These are phyloP conservation scores for Solanum corneliomulleri DNA, from an alignment of 257 asterid species.

Conservation along the genomic window DNA sequence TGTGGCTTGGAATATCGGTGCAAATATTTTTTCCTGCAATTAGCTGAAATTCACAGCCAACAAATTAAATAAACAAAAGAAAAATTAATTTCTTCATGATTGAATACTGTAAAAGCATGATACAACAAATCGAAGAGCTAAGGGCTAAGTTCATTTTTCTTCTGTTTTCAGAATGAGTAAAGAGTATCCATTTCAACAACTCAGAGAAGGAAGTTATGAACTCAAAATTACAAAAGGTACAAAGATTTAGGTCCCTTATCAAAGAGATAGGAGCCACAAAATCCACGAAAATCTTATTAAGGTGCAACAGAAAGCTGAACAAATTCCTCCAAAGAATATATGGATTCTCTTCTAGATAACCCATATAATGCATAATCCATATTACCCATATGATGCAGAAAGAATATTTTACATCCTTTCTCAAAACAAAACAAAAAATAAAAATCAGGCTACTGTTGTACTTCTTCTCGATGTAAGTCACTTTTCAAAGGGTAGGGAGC, in stretches of 20 bases:
- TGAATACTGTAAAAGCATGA: not conserved
- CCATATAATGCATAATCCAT: not conserved
- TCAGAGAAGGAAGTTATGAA: not conserved
- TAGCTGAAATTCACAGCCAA: slow-evolving; percentile 32
- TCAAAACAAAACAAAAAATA: not conserved
- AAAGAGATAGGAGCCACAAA: not conserved
- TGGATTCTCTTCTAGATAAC: not conserved
- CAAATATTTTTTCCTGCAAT: slow-evolving; percentile 60
- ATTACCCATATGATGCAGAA: not conserved
- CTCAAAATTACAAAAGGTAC: not conserved
- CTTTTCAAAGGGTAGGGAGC: not conserved
- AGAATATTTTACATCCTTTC: not conserved
- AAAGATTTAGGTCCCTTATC: not conserved
- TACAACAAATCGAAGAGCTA: not conserved
- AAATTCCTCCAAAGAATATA: not conserved
- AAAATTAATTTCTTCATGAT: not conserved
- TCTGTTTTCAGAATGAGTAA: not conserved
- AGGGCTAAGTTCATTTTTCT: not conserved
- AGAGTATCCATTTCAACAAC: not conserved
- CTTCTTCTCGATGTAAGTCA: not conserved
- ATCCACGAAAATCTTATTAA: not conserved
- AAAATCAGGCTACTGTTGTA: not conserved
- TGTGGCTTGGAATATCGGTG: slow-evolving; percentile 67
- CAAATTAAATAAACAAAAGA: slow-evolving; percentile 4
- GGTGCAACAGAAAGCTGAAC: not conserved